phyloP scores from a whole-genome alignment of 805 yeast genomes.

The Diddensiella transvaalensis region DNA sequence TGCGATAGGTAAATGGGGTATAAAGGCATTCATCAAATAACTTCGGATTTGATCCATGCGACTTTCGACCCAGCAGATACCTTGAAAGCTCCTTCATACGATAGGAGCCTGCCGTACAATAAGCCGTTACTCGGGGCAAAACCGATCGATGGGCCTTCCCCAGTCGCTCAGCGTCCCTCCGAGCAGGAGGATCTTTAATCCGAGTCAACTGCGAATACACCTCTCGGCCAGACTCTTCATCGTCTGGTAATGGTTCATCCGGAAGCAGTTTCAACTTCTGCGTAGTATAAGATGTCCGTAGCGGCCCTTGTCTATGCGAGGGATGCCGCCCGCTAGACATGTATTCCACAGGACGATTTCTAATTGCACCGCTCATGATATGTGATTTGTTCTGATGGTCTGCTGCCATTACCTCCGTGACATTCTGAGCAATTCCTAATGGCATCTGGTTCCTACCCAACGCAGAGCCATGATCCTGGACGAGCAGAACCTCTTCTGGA shows the following conservation, averaged over 20 bases:
- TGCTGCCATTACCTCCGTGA: slow-evolving; percentile 6
- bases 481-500: not conserved
- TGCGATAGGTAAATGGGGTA: slow-evolving; percentile 66
- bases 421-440: slow-evolving; percentile 7
- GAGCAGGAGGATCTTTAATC: slow-evolving; percentile 82
- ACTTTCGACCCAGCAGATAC: slow-evolving; percentile 76
- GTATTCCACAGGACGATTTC: slow-evolving; percentile 2
- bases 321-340: slow-evolving; percentile 2
- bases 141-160: slow-evolving; percentile 81
- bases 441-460: slow-evolving; percentile 11
- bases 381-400: not conserved
- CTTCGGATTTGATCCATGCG: slow-evolving; percentile 65
- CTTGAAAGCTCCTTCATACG: slow-evolving; percentile 80
- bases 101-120: slow-evolving; percentile 92
- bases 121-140: slow-evolving; percentile 91
- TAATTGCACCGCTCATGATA: not conserved
- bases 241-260: slow-evolving; percentile 33
- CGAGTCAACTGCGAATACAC: slow-evolving; percentile 81
- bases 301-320: slow-evolving; percentile 35
- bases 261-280: slow-evolving; percentile 89
- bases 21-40: slow-evolving; percentile 92
- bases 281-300: slow-evolving; percentile 80
- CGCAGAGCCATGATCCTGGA: slow-evolving; percentile 3
- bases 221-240: slow-evolving; percentile 41
- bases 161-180: slow-evolving; percentile 89